Conservation (phyloP, 129 eudicot genomes). For the Calendula officinalis region DNA sequence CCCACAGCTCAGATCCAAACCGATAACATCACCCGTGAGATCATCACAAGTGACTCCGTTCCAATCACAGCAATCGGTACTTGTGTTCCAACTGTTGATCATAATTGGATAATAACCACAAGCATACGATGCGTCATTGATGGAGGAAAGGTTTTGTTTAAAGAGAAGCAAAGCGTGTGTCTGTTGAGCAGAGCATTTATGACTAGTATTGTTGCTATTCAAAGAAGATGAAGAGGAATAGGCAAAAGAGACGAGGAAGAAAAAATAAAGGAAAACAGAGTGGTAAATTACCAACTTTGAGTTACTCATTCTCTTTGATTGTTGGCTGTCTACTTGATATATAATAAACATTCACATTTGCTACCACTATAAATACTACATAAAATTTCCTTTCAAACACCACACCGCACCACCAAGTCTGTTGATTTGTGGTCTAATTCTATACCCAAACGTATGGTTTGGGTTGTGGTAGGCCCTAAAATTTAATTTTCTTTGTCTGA, state of each 20-base stretch:
- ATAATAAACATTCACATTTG: too few relatives aligned
- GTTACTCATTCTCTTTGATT: background rate
- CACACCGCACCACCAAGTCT: too few relatives aligned
- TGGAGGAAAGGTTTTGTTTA: background rate
- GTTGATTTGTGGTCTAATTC: too few relatives aligned
- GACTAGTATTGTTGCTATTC: background rate
- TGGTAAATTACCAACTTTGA: background rate
- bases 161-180: slow-evolving; percentile 1
- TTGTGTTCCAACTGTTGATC: slow-evolving; percentile 4
- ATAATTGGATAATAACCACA: background rate
- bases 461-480: too few relatives aligned
- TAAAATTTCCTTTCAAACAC: too few relatives aligned
- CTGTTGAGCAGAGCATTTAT: background rate
- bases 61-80: slow-evolving; percentile 1
- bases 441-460: too few relatives aligned
- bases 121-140: background rate
- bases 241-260: background rate
- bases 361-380: too few relatives aligned
- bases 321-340: too few relatives aligned
- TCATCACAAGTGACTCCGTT: background rate
- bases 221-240: background rate
- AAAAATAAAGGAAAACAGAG: background rate
- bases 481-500: too few relatives aligned
- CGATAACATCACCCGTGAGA: background rate
- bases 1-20: background rate